These are phyloP conservation scores for Suhomyces maxii DNA, from an alignment of 1,139 yeast genomes.

Conservation along the genomic window DNA sequence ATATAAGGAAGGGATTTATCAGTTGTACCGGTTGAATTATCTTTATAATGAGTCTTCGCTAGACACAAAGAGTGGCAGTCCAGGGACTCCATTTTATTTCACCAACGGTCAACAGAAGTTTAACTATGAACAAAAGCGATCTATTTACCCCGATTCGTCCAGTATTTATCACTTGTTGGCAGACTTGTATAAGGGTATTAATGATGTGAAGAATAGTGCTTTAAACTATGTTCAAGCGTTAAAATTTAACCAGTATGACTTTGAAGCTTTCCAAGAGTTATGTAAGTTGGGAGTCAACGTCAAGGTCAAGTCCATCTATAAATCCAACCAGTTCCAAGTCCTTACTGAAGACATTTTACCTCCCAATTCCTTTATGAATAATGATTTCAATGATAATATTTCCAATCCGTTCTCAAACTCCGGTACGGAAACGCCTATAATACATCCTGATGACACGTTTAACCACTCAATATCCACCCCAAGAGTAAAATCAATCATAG, in stretches of 20 bases:
- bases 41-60: constrained; percentile 36
- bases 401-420: constrained; percentile 28
- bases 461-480: constrained; percentile 44
- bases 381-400: constrained; percentile 14
- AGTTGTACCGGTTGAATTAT: constrained; percentile 40
- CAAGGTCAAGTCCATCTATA: constrained; percentile 60
- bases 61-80: constrained; percentile 6
- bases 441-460: constrained; percentile 26
- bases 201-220: constrained; percentile 62
- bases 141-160: constrained; percentile 61
- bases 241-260: constrained; percentile 72
- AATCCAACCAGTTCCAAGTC: constrained; percentile 18
- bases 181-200: constrained; percentile 55
- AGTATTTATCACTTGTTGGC: constrained; percentile 70
- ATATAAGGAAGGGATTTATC: constrained; percentile 64
- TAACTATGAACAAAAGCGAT: constrained; percentile 36
- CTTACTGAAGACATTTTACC: constrained; percentile 14
- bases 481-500: constrained; percentile 37
- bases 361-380: constrained; percentile 4
- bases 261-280: constrained; percentile 82
- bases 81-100: constrained; percentile 18
- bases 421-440: constrained; percentile 11
- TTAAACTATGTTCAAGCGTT: constrained; percentile 68
- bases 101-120: constrained; percentile 26
- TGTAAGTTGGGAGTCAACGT: constrained; percentile 72